Evolutionary conservation across 441 rosid genomes (phyloP).

Genomic region (Erysimum pusillum): DNA sequence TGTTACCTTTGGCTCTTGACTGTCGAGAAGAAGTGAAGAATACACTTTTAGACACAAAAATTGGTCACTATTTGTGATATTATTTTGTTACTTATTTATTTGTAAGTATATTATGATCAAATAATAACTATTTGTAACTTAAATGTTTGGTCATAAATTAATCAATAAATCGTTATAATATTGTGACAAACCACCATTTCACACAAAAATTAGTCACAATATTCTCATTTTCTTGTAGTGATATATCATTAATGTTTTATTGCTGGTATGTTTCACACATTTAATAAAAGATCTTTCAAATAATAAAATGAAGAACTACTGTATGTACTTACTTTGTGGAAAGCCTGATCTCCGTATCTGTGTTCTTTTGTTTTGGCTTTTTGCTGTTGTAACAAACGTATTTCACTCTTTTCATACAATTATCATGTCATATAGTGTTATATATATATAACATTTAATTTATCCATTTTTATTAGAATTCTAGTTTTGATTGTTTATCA

Average conservation of each 20-base stretch:
- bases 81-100: no score
- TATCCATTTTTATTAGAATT: background rate
- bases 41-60: no score
- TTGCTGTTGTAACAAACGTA: slow-evolving; percentile 34
- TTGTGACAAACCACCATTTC: no score
- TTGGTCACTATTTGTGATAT: no score
- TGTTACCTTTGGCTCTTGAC: slow-evolving; percentile 27
- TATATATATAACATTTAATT: background rate
- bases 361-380: slow-evolving; percentile 35
- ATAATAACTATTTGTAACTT: no score
- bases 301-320: slow-evolving; percentile 35
- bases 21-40: slow-evolving; percentile 1
- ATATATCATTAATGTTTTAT: no score
- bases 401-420: slow-evolving; percentile 1
- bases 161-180: no score
- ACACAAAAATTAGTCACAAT: no score
- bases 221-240: no score
- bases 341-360: slow-evolving; percentile 37
- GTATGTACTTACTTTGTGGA: slow-evolving; percentile 27
- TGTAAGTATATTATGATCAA: no score
- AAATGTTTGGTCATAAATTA: no score
- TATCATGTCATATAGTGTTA: slow-evolving; percentile 3
- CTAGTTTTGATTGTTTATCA: background rate
- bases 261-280: slow-evolving; percentile 37
- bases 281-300: slow-evolving; percentile 24